These are phyloP conservation scores for Phycomyces blakesleeanus DNA, from an alignment of 192 early-diverging fungal species.

Conservation along the genomic window DNA sequence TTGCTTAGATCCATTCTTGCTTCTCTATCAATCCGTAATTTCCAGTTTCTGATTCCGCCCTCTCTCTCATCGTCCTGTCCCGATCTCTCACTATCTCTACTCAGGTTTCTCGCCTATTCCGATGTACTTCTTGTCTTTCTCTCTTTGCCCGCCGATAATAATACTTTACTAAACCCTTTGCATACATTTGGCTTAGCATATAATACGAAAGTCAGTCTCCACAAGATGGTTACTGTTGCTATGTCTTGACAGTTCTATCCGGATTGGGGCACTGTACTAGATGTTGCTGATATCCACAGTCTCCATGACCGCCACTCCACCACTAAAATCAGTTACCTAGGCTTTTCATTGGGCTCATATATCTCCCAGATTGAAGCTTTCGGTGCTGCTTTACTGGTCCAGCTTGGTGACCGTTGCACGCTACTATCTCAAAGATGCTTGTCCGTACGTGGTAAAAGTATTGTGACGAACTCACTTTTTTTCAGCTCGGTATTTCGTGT, in stretches of 20 bases:
- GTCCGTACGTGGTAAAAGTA: background rate
- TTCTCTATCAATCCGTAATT: background rate
- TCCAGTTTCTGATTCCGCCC: background rate
- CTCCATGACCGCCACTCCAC: background rate
- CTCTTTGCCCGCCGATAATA: background rate
- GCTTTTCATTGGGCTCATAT: background rate
- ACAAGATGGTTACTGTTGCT: too few species aligned
- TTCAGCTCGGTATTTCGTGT: background rate
- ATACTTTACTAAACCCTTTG: background rate
- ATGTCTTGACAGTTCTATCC: background rate
- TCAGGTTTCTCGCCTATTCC: background rate
- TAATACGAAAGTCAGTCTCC: too few species aligned
- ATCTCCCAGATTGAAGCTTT: background rate
- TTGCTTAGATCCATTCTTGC: background rate
- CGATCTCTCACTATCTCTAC: background rate
- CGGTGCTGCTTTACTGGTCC: background rate
- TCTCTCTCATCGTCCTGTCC: too few species aligned
- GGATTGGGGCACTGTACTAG: background rate
- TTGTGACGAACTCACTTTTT: background rate
- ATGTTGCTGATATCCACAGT: background rate
- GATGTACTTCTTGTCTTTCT: background rate
- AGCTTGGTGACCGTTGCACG: background rate
- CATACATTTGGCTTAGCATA: too few species aligned
- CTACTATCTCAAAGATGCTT: background rate
- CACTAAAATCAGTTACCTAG: background rate